Evolutionary conservation across 345 rosid genomes (phyloP).

Genomic region (Eucalyptus leucophloia): DNA sequence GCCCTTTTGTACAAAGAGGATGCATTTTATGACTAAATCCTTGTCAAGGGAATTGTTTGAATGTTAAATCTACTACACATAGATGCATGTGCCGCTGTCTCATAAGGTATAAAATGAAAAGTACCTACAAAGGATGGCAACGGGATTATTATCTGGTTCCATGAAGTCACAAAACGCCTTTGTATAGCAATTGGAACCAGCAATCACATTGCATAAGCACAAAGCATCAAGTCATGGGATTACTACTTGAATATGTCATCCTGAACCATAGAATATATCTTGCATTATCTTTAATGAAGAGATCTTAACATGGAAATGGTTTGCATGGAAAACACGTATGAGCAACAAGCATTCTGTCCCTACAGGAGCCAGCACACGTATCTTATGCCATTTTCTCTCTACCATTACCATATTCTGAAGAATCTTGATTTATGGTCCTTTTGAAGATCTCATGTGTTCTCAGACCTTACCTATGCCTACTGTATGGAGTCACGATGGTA

Average conservation of each 20-base stretch:
- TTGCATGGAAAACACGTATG: not conserved
- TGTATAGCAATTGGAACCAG: constrained; percentile 82
- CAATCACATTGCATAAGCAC: not conserved
- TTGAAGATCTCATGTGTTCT: not conserved
- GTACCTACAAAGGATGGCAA: constrained; percentile 63
- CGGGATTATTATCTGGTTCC: constrained; percentile 71
- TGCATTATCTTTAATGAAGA: not conserved
- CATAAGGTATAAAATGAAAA: not conserved
- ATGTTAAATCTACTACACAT: not conserved
- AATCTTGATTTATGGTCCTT: not conserved
- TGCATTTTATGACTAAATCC: not conserved
- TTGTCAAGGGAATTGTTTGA: not conserved
- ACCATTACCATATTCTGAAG: not conserved
- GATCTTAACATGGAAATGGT: not conserved
- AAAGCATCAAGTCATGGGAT: not conserved
- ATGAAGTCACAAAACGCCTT: constrained; percentile 43
- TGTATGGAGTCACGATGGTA: not conserved
- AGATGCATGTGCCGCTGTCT: not conserved
- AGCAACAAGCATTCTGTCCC: not conserved
- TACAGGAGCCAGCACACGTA: not conserved
- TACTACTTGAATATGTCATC: not conserved
- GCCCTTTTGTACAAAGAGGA: not conserved
- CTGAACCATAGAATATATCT: not conserved
- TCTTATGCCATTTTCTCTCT: not conserved
- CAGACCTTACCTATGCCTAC: not conserved